phyloP scores from a whole-genome alignment of 1,284 basidiomycete species.

The Laetiporus sulphureus region DNA sequence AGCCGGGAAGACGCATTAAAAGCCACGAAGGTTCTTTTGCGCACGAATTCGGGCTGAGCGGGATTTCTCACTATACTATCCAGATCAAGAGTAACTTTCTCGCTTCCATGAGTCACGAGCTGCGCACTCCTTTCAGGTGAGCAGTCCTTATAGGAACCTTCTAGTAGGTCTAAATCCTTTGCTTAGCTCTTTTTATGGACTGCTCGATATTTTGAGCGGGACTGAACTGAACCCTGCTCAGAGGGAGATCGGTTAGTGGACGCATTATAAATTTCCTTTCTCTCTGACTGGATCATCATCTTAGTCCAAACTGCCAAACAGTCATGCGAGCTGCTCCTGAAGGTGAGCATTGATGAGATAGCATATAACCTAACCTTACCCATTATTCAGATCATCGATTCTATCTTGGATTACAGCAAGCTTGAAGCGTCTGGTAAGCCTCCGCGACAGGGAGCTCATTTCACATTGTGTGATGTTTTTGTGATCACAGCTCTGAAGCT shows the following conservation, averaged over 20 bases:
- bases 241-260: slow-evolving; percentile 51
- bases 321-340: slow-evolving; percentile 62
- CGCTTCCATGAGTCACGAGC: slow-evolving; percentile 69
- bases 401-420: slow-evolving; percentile 69
- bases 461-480: background rate
- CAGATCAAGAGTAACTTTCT: slow-evolving; percentile 71
- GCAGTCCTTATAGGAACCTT: slow-evolving; percentile 1
- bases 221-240: slow-evolving; percentile 61
- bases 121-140: slow-evolving; percentile 67
- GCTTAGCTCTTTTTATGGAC: slow-evolving; percentile 63
- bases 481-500: slow-evolving; percentile 49
- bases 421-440: slow-evolving; percentile 57
- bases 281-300: background rate
- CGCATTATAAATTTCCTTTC: background rate
- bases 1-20: slow-evolving; percentile 66
- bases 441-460: background rate
- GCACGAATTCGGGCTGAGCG: background rate
- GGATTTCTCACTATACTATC: background rate
- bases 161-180: background rate
- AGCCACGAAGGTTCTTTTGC: slow-evolving; percentile 51
- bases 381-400: slow-evolving; percentile 56
- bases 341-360: slow-evolving; percentile 31
- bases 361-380: background rate
- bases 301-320: slow-evolving; percentile 69
- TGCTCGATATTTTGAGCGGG: slow-evolving; percentile 59